phyloP scores from a whole-genome alignment of 1,139 yeast species.

The Yamadazyma sp. region DNA sequence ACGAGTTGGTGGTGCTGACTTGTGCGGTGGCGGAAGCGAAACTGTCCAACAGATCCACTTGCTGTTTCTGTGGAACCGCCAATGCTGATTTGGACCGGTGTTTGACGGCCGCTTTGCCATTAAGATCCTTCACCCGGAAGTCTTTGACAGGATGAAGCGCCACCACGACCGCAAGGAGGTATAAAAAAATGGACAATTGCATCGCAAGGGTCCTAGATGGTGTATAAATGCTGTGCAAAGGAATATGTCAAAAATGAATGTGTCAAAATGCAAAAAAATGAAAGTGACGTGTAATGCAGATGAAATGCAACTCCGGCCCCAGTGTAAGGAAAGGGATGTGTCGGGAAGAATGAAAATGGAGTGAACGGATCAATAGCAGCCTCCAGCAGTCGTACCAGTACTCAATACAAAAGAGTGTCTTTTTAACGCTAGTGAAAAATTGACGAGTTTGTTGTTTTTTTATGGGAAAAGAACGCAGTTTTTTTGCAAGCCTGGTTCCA shows the following conservation, averaged over 20 bases:
- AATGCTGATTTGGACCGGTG: not conserved
- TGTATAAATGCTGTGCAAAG: too few species aligned
- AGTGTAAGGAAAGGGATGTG: too few species aligned
- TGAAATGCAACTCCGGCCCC: too few species aligned
- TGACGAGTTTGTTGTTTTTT: not conserved
- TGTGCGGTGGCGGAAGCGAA: conserved; percentile 10
- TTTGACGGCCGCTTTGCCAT: not conserved
- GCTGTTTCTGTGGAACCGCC: not conserved
- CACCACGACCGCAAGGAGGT: not conserved
- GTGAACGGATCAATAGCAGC: too few species aligned
- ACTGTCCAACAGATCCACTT: conserved; percentile 1
- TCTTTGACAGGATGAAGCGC: conserved; percentile 21
- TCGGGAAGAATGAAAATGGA: too few species aligned
- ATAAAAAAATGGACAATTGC: not conserved
- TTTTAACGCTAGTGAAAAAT: too few species aligned
- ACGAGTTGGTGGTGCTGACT: conserved; percentile 14
- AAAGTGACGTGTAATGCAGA: too few species aligned
- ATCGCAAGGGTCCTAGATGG: not conserved
- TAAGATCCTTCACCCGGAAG: conserved; percentile 19
- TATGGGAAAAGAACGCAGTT: not conserved
- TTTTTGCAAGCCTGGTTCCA: not conserved
- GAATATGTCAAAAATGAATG: too few species aligned
- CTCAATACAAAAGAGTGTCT: too few species aligned
- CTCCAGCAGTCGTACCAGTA: too few species aligned
- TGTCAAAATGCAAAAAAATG: too few species aligned